These are phyloP conservation scores for Capronia americana DNA, from an alignment of 2,329 filamentous ascomycete species.

Conservation along the genomic window DNA sequence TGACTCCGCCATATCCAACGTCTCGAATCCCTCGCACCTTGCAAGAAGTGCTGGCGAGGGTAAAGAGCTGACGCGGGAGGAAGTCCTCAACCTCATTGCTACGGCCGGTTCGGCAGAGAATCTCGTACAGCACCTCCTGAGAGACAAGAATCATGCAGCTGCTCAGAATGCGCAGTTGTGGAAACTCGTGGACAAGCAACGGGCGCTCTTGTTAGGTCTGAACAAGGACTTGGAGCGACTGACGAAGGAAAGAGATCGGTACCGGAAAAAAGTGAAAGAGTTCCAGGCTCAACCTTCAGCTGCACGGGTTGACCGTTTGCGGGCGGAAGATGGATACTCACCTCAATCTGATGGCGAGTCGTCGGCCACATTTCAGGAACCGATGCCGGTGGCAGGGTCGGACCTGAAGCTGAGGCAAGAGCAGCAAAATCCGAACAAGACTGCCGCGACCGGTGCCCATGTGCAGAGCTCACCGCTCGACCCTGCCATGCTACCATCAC, in stretches of 20 bases:
- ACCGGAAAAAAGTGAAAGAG: conserved; percentile 89
- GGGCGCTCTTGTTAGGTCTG: conserved; percentile 88
- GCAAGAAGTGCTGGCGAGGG: conserved; percentile 65
- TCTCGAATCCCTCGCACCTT: conserved; percentile 65
- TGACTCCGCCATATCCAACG: conserved; percentile 86
- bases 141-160: conserved; percentile 86
- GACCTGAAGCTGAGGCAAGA: conserved; percentile 18
- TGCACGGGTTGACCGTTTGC: conserved; percentile 44
- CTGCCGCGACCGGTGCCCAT: neutral
- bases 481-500: conserved; percentile 35
- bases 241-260: conserved; percentile 92
- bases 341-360: conserved; percentile 38
- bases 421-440: conserved; percentile 21
- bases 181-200: conserved; percentile 94
- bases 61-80: conserved; percentile 66
- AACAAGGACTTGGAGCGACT: conserved; percentile 93
- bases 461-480: conserved; percentile 32
- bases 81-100: conserved; percentile 79
- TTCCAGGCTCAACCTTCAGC: conserved; percentile 55
- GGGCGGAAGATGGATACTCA: conserved; percentile 37
- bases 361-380: conserved; percentile 19
- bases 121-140: conserved; percentile 84
- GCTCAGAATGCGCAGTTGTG: conserved; percentile 93
- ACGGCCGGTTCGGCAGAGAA: conserved; percentile 88
- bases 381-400: conserved; percentile 5